These are phyloP conservation scores for Colletotrichum euphorbiae DNA, from an alignment of 2,329 filamentous ascomycete genomes.

Conservation along the genomic window DNA sequence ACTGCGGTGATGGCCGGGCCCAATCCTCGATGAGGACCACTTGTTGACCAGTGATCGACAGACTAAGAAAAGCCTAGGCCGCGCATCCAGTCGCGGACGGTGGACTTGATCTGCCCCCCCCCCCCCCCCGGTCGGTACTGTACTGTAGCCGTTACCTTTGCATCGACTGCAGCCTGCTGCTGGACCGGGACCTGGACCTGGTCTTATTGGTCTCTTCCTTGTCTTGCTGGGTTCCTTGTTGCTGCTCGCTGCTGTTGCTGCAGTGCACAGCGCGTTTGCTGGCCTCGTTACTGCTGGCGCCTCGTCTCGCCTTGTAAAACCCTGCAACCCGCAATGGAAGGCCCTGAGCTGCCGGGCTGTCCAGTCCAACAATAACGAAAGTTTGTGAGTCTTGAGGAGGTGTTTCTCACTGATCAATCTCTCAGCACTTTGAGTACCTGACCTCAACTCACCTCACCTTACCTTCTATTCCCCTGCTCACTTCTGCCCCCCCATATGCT, in stretches of 20 bases:
- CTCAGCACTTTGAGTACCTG: neutral
- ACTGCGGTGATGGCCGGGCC: neutral
- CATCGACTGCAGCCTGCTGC: neutral
- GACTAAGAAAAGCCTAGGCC: constrained; percentile 28
- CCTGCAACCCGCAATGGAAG: too few relatives aligned
- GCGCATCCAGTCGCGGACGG: constrained; percentile 5
- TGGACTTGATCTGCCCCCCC: constrained; percentile 13
- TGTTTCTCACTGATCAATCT: neutral
- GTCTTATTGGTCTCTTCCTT: neutral
- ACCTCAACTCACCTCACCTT: neutral
- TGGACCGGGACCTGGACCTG: too few relatives aligned
- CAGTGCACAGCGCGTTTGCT: neutral
- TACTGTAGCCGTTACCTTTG: neutral
- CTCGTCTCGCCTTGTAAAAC: too few relatives aligned
- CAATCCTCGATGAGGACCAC: constrained; percentile 22
- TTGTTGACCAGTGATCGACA: constrained; percentile 31
- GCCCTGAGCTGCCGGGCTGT: too few relatives aligned
- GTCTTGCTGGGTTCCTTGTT: neutral
- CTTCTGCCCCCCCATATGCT: too few relatives aligned
- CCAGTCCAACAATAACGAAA: too few relatives aligned
- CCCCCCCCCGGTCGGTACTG: too few relatives aligned
- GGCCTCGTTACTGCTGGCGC: too few relatives aligned
- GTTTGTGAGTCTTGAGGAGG: too few relatives aligned
- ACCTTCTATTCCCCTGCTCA: too few relatives aligned
- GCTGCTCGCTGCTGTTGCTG: neutral